These are phyloP conservation scores for Vitis vinifera DNA, from an alignment of 164 flowering plant genomes.

Conservation along the genomic window DNA sequence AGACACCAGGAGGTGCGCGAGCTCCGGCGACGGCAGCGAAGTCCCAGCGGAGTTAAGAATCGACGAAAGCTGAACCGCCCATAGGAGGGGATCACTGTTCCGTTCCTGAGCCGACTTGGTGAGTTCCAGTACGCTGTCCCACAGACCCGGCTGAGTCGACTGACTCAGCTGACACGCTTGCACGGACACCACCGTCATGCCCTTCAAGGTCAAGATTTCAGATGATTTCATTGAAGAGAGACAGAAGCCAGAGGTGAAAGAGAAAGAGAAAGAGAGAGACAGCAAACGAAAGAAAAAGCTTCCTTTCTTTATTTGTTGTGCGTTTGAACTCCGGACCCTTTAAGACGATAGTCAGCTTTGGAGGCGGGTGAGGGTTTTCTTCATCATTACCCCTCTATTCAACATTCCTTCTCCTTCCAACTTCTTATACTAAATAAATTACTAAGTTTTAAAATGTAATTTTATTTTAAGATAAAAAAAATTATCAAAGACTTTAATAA, in stretches of 20 bases:
- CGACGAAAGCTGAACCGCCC: constrained; percentile 49
- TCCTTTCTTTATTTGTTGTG: not conserved
- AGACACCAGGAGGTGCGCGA: constrained; percentile 54
- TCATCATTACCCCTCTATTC: no score
- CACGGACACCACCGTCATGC: constrained; percentile 16
- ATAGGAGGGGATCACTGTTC: constrained; percentile 44
- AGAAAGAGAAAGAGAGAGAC: constrained; percentile 4
- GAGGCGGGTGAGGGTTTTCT: no score
- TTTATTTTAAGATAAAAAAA: no score
- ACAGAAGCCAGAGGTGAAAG: no score
- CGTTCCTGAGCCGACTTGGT: constrained; percentile 50
- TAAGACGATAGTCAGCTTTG: not conserved
- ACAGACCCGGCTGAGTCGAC: constrained; percentile 11
- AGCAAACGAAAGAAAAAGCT: not conserved
- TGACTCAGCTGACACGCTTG: constrained; percentile 1
- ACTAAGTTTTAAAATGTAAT: no score
- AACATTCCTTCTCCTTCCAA: no score
- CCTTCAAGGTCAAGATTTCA: not conserved
- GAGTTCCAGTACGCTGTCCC: constrained; percentile 45
- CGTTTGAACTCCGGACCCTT: not conserved
- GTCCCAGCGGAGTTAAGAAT: constrained; percentile 47
- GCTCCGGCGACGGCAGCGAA: constrained; percentile 44
- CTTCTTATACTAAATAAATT: no score
- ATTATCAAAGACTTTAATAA: no score
- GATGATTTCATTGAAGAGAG: not conserved